Evolutionary conservation across 805 yeast species (phyloP), one percentile per base, ranked within the genome.

Genomic region (Myxozyma udenii): DNA sequence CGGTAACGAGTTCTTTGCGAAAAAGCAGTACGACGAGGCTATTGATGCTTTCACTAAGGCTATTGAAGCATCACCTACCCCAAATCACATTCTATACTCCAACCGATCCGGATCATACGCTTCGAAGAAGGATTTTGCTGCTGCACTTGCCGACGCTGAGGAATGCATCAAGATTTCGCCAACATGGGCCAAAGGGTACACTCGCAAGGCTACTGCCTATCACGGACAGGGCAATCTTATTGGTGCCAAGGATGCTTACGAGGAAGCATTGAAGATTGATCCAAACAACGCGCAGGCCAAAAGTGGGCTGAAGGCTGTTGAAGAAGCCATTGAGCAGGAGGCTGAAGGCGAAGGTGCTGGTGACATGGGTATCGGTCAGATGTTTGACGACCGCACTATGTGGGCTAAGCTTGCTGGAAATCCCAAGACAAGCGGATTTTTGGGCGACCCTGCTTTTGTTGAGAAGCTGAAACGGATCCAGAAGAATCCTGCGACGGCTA

Each of bases 161-260:
- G 80, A 85, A 65, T 85, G 96, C 71, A 82, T 85, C 48, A 77
- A 79, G 63, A 81, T 89, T 71, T 87, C 86, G 59, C 83, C 89
- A 14, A 60, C 84, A 1, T 93, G 98, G 98, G 89, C 96, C 21
- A 93, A 93, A 71, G 98, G 98, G 43, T 87, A 85, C 75, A 85
- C 83, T 65, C 83, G 99, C 71, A 85, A 85, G 33, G 99, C 87
- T 53, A 90, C 97, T 59, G 98, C 98, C 28, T 80, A 84, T 44
- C 84, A 76, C 64, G 98, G 98, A n/a, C 73, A 85, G 54, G 88
- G 88, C 16, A 78, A 86, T 54, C 77, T 83, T 44, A 89, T 85
- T 26, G 85, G 79, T 21, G 93, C 98, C 41, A 79, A 78, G 61
- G 68, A 69, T 24, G 75, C 85, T 23, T 91, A 88, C 70, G 74